phyloP scores from a whole-genome alignment of 805 yeast species.

The Candida corydali region DNA sequence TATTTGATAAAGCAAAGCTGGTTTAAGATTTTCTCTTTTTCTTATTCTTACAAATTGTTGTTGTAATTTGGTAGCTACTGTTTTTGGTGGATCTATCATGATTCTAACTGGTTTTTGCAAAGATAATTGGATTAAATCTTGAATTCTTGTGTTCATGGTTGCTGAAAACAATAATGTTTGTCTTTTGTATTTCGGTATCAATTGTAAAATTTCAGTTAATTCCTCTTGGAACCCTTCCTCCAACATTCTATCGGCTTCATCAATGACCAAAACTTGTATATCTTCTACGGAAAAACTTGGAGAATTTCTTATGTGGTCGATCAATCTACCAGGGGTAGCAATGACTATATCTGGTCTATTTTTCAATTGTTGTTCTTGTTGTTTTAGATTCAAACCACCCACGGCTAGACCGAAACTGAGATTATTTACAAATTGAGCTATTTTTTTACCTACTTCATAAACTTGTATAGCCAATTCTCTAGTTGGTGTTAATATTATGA shows the following conservation, averaged over 20 bases:
- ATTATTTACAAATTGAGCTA: conserved; percentile 71
- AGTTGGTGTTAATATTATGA: conserved; percentile 88
- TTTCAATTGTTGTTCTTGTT: conserved; percentile 91
- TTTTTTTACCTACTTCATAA: conserved; percentile 83
- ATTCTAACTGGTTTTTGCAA: conserved; percentile 87
- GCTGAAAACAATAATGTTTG: conserved; percentile 96
- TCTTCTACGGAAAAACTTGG: conserved; percentile 87
- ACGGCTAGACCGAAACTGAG: conserved; percentile 92
- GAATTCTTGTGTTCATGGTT: conserved; percentile 93
- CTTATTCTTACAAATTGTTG: conserved; percentile 96
- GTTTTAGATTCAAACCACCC: conserved; percentile 94
- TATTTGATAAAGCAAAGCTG: conserved; percentile 74
- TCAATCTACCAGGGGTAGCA: conserved; percentile 98
- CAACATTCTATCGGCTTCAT: conserved; percentile 90
- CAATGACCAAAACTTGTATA: conserved; percentile 88
- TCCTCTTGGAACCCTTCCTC: conserved; percentile 99
- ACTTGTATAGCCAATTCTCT: conserved; percentile 98
- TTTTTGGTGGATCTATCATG: conserved; percentile 95
- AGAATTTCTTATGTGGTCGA: conserved; percentile 94
- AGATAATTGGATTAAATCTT: conserved; percentile 81
- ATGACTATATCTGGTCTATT: conserved; percentile 92
- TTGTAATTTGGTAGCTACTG: conserved; percentile 82
- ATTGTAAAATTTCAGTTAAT: conserved; percentile 79
- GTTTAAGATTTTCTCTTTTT: conserved; percentile 78
- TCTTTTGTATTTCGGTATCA: conserved; percentile 80